Percentiles rank a stretch among this genome's conserved stretches.
Evolutionary conservation across 208 protist species (phyloP).

Genomic region (Zelonia costaricensis): DNA sequence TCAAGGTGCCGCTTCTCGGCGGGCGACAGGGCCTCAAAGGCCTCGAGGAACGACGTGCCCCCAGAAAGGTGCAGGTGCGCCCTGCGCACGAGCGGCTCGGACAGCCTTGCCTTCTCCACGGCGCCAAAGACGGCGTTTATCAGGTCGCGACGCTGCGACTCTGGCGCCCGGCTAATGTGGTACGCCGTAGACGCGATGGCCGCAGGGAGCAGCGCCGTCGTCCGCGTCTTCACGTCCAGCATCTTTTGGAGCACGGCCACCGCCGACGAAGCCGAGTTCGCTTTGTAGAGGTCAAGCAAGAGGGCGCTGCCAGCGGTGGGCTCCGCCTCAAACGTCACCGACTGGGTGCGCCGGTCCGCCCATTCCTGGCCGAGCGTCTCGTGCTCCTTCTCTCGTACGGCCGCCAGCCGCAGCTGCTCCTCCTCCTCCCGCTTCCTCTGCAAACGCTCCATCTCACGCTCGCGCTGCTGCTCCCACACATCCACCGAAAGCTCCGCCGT

Average conservation of each 20-base stretch:
- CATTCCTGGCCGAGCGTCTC: constrained; percentile 68
- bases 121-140: constrained; percentile 20
- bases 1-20: constrained; percentile 27
- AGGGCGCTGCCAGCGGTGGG: constrained; percentile 18
- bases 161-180: constrained; percentile 11
- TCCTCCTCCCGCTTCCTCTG: constrained; percentile 60
- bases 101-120: constrained; percentile 24
- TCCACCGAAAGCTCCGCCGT: constrained; percentile 59
- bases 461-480: constrained; percentile 83
- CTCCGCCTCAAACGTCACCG: constrained; percentile 11
- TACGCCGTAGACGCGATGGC: constrained; percentile 22
- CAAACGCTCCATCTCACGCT: constrained; percentile 72
- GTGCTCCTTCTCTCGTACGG: constrained; percentile 59
- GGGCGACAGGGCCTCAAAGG: constrained; percentile 26
- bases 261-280: constrained; percentile 10
- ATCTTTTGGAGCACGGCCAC: constrained; percentile 26
- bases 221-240: constrained; percentile 16
- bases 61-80: constrained; percentile 25
- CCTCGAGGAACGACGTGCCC: constrained; percentile 28
- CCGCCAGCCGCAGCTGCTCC: constrained; percentile 45
- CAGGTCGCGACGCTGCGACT: constrained; percentile 10
- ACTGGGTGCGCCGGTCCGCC: constrained; percentile 29
- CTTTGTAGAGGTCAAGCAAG: constrained; percentile 30
- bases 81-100: constrained; percentile 25
- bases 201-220: constrained; percentile 19